Conservation (phyloP, 176 grass and related monocot species). For the Ensete glaucum region DNA sequence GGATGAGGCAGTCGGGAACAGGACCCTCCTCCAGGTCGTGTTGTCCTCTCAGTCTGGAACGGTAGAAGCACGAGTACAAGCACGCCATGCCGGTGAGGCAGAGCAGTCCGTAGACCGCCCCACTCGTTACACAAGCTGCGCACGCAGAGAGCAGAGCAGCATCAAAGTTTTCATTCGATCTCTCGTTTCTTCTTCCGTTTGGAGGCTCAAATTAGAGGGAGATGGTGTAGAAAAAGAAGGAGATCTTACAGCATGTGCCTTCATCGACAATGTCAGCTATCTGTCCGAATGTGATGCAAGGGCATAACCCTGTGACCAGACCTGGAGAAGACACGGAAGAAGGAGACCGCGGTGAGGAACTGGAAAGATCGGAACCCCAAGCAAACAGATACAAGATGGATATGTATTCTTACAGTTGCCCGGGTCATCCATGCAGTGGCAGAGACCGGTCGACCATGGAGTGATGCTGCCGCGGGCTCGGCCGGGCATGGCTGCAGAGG, state of each 20-base stretch:
- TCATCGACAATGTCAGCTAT: slow-evolving; percentile 74
- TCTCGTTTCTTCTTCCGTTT: background rate
- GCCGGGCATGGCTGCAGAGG: background rate
- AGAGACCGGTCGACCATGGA: slow-evolving; percentile 85
- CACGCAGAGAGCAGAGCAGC: background rate
- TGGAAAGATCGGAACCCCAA: background rate
- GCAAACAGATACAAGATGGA: background rate
- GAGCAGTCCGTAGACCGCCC: slow-evolving; percentile 35
- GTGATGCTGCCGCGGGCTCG: slow-evolving; percentile 22
- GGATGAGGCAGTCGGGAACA: slow-evolving; percentile 65
- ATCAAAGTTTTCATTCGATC: background rate
- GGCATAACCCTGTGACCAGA: slow-evolving; percentile 75
- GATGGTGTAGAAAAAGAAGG: background rate
- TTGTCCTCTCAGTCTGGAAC: slow-evolving; percentile 56
- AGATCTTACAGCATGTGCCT: slow-evolving; percentile 62
- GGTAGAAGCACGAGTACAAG: slow-evolving; percentile 81
- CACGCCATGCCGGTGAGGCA: slow-evolving; percentile 49
- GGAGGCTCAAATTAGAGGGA: background rate
- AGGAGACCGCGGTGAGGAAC: background rate
- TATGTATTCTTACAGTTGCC: slow-evolving; percentile 57
- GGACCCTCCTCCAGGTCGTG: slow-evolving; percentile 63
- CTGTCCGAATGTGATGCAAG: slow-evolving; percentile 92
- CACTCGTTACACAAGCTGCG: slow-evolving; percentile 53
- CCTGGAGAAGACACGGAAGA: slow-evolving; percentile 21
- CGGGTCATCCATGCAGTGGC: slow-evolving; percentile 94